These are phyloP conservation scores for Septoria linicola DNA, from an alignment of 2,329 filamentous ascomycete species.

Conservation along the genomic window DNA sequence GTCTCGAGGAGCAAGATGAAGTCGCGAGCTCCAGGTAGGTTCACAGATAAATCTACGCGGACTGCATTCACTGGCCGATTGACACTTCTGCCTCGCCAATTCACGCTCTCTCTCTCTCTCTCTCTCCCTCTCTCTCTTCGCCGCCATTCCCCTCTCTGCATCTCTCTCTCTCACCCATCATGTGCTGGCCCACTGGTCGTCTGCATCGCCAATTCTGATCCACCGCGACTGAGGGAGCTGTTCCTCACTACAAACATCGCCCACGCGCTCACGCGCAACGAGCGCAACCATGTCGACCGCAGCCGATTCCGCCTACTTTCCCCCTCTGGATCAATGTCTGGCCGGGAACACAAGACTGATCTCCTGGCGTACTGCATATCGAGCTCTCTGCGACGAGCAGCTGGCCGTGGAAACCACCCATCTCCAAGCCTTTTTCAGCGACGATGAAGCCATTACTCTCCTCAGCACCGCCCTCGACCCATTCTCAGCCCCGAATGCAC, in stretches of 20 bases:
- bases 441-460: slow-evolving; percentile 65
- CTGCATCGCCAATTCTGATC: background rate
- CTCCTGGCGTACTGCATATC: slow-evolving; percentile 61
- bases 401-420: slow-evolving; percentile 50
- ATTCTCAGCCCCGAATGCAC: slow-evolving; percentile 60
- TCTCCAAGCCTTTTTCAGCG: slow-evolving; percentile 67
- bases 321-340: slow-evolving; percentile 81
- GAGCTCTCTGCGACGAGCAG: slow-evolving; percentile 55
- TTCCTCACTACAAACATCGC: too few relatives aligned
- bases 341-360: slow-evolving; percentile 76
- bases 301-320: slow-evolving; percentile 65
- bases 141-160: too few relatives aligned
- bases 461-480: slow-evolving; percentile 67
- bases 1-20: too few relatives aligned
- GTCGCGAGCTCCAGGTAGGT: too few relatives aligned
- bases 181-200: too few relatives aligned
- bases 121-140: too few relatives aligned
- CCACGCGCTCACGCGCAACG: background rate
- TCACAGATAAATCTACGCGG: background rate
- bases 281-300: slow-evolving; percentile 1
- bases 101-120: too few relatives aligned
- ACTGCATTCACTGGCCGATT: too few relatives aligned
- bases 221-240: too few relatives aligned
- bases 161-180: too few relatives aligned
- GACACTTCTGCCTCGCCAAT: too few relatives aligned